Conservation (phyloP, 148 eudicot genomes). For the Fagopyrum homotropicum region DNA sequence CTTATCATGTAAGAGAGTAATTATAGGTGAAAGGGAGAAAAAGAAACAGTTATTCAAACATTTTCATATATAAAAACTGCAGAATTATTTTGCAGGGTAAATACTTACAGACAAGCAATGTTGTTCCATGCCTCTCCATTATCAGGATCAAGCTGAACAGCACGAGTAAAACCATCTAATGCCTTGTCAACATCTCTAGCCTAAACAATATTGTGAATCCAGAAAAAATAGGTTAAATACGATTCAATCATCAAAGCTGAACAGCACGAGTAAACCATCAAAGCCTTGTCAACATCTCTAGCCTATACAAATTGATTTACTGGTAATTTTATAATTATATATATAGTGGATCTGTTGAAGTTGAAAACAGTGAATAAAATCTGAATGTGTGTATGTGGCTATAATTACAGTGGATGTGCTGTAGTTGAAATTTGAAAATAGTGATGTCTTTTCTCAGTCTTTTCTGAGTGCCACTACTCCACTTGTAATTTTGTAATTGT, state of each 20-base stretch:
- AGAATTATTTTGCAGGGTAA: not conserved
- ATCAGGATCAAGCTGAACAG: conserved; percentile 95
- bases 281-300: too few relatives aligned
- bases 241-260: not conserved
- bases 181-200: conserved; percentile 82
- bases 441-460: too few relatives aligned
- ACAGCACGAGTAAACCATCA: too few relatives aligned
- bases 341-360: too few relatives aligned
- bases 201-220: conserved; percentile 20
- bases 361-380: too few relatives aligned
- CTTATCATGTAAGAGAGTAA: not conserved
- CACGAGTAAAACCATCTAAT: conserved; percentile 78
- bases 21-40: not conserved
- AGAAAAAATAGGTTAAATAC: not conserved
- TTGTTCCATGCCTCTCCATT: conserved; percentile 99
- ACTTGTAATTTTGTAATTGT: too few relatives aligned
- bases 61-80: not conserved
- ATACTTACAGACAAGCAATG: conserved; percentile 79
- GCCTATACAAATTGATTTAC: too few relatives aligned
- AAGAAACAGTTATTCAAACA: not conserved
- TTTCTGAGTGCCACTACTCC: too few relatives aligned
- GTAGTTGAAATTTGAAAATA: too few relatives aligned
- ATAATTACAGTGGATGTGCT: too few relatives aligned
- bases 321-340: too few relatives aligned
- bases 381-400: too few relatives aligned